These are phyloP conservation scores for Ophiostoma quercus DNA, from an alignment of 2,329 filamentous ascomycete genomes.

Conservation along the genomic window DNA sequence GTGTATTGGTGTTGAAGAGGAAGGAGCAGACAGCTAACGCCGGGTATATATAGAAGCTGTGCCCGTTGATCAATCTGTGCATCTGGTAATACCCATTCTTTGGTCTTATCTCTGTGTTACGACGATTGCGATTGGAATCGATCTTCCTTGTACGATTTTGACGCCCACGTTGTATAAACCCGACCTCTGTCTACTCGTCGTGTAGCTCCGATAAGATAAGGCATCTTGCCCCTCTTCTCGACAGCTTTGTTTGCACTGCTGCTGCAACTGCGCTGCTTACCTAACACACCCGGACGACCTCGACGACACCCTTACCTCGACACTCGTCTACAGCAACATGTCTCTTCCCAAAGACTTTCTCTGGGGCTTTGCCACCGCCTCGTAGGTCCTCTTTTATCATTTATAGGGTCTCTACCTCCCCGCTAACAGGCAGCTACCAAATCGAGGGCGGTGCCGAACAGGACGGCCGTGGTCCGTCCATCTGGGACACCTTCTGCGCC, in stretches of 20 bases:
- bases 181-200: not conserved
- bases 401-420: too few relatives aligned
- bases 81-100: not conserved
- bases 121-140: not conserved
- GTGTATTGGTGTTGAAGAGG: not conserved
- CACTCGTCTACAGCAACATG: slow-evolving; percentile 37
- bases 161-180: not conserved
- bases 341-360: slow-evolving; percentile 64
- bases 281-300: not conserved
- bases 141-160: not conserved
- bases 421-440: slow-evolving; percentile 60
- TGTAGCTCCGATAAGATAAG: slow-evolving; percentile 10
- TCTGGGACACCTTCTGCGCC: slow-evolving; percentile 86
- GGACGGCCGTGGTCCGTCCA: slow-evolving; percentile 74
- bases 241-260: not conserved
- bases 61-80: not conserved
- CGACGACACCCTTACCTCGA: not conserved
- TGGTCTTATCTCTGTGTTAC: too few relatives aligned
- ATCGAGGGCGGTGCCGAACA: slow-evolving; percentile 71
- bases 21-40: not conserved
- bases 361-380: slow-evolving; percentile 76
- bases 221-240: not conserved
- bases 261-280: not conserved
- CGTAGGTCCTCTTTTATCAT: too few relatives aligned
- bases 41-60: not conserved